Evolutionary conservation across 2,329 filamentous ascomycete genomes (phyloP).

Genomic region (Dactylellina leptospora): DNA sequence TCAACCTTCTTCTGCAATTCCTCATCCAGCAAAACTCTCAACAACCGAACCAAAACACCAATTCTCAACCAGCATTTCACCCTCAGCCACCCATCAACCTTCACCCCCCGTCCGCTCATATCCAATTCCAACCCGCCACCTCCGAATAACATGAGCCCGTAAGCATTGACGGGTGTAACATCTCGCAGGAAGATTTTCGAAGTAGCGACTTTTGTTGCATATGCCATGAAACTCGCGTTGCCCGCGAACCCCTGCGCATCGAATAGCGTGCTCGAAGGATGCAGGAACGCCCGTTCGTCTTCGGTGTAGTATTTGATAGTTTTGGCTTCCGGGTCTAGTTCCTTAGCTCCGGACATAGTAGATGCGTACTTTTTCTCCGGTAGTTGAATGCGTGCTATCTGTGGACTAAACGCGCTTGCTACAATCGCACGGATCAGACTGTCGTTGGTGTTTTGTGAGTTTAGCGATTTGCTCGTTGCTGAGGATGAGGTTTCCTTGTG

Average conservation of each 20-base stretch:
- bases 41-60: slow-evolving; percentile 82
- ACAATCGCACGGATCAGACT: slow-evolving; percentile 74
- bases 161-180: slow-evolving; percentile 90
- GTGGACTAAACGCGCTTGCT: slow-evolving; percentile 79
- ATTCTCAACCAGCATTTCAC: slow-evolving; percentile 93
- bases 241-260: slow-evolving; percentile 79
- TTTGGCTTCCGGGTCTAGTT: slow-evolving; percentile 88
- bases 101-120: slow-evolving; percentile 81
- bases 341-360: slow-evolving; percentile 86
- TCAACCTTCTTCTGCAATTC: slow-evolving; percentile 83
- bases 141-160: slow-evolving; percentile 85
- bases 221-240: slow-evolving; percentile 80
- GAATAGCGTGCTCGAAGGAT: slow-evolving; percentile 88
- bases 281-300: slow-evolving; percentile 87
- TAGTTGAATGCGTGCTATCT: slow-evolving; percentile 89
- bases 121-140: slow-evolving; percentile 87
- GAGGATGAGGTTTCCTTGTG: slow-evolving; percentile 61
- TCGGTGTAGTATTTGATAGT: slow-evolving; percentile 94
- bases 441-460: slow-evolving; percentile 58
- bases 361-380: slow-evolving; percentile 95
- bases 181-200: slow-evolving; percentile 90
- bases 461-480: slow-evolving; percentile 60
- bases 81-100: slow-evolving; percentile 90
- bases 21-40: slow-evolving; percentile 86
- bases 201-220: slow-evolving; percentile 91